A percentile compares a stretch with the other conserved stretches of the same genome.
phyloP scores from a whole-genome alignment of 2,329 filamentous ascomycete species.

The Neocucurbitaria cava region DNA sequence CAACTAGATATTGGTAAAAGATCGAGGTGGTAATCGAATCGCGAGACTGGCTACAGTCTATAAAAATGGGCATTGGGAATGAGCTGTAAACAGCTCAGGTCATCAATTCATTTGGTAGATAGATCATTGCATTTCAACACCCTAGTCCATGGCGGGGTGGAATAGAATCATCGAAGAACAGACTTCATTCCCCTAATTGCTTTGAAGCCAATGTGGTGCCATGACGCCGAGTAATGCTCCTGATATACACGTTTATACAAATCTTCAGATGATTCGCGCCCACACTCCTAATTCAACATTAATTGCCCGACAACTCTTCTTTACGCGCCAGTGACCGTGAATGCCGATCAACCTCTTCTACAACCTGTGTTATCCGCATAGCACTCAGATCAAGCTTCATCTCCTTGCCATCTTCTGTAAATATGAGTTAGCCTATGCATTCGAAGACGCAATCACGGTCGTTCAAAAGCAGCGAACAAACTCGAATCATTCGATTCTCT shows the following conservation, averaged over 20 bases:
- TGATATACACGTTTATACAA: conserved; percentile 19
- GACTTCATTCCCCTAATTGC: conserved; percentile 8
- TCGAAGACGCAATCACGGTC: background rate
- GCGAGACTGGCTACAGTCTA: background rate
- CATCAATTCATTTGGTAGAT: background rate
- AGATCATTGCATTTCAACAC: conserved; percentile 12
- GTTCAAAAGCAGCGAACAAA: background rate
- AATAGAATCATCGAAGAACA: conserved; percentile 27
- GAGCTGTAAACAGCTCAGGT: background rate
- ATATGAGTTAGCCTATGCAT: conserved; percentile 20
- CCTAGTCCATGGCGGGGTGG: conserved; percentile 16
- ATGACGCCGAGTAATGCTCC: conserved; percentile 38
- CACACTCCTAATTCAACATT: conserved; percentile 3
- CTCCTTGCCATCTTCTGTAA: conserved; percentile 87
- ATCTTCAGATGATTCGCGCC: background rate
- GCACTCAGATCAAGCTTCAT: conserved; percentile 82
- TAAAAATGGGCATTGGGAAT: conserved; percentile 3
- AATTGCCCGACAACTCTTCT: conserved; percentile 71
- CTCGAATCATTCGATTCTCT: background rate
- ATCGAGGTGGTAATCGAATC: background rate
- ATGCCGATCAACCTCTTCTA: conserved; percentile 89
- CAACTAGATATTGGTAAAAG: conserved; percentile 42
- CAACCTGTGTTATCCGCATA: conserved; percentile 82
- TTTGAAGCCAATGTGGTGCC: conserved; percentile 15
- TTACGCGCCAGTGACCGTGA: conserved; percentile 82